A percentile compares a stretch with the other conserved stretches of the same genome.
These are phyloP conservation scores for Fusarium armeniacum DNA, from an alignment of 2,329 filamentous ascomycete species.

Conservation along the genomic window DNA sequence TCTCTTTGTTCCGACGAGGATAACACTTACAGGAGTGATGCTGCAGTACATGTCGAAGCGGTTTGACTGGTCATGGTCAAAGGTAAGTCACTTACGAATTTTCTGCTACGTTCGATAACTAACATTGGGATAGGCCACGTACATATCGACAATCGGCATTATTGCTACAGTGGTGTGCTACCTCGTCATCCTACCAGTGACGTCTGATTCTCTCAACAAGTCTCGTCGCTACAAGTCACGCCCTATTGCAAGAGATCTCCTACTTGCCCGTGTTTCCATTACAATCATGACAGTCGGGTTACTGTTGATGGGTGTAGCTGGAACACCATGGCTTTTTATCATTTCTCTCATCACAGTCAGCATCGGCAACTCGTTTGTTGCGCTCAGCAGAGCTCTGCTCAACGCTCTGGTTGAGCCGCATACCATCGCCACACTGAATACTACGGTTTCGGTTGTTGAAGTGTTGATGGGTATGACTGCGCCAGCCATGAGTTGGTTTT, in stretches of 20 bases:
- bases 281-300: conserved; percentile 53
- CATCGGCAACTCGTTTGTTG: conserved; percentile 60
- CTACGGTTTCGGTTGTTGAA: conserved; percentile 65
- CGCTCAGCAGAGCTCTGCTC: conserved; percentile 64
- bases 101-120: accelerated
- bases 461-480: conserved; percentile 62
- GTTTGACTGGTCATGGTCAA: conserved; percentile 64
- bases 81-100: conserved; percentile 44
- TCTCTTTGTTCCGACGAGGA: conserved; percentile 49
- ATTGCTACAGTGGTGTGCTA: conserved; percentile 57
- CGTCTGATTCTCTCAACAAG: conserved; percentile 53
- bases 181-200: conserved; percentile 56
- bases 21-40: conserved; percentile 55
- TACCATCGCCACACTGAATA: conserved; percentile 68
- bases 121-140: conserved; percentile 54
- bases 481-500: conserved; percentile 62
- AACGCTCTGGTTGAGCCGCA: conserved; percentile 67
- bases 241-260: conserved; percentile 58
- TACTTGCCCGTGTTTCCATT: conserved; percentile 56
- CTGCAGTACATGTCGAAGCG: conserved; percentile 68
- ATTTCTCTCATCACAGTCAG: conserved; percentile 61
- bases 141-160: conserved; percentile 58
- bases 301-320: conserved; percentile 57
- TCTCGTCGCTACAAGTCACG: conserved; percentile 47
- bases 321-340: conserved; percentile 54